phyloP scores from a whole-genome alignment of 345 rosid species.

The Eutrema japonicum region DNA sequence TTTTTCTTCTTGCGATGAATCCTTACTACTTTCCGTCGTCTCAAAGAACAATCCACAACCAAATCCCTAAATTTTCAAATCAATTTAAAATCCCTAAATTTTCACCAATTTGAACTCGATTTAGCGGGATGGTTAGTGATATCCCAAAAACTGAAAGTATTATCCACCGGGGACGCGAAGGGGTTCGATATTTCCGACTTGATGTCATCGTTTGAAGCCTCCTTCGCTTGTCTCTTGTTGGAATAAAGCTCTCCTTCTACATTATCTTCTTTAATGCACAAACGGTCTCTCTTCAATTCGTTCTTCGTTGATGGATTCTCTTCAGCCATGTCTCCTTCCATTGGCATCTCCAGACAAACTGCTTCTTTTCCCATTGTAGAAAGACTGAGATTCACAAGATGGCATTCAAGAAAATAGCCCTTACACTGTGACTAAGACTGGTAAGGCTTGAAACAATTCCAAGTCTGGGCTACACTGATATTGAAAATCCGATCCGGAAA shows the following conservation, averaged over 20 bases:
- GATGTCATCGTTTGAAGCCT: conserved; percentile 66
- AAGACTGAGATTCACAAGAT: conserved; percentile 1
- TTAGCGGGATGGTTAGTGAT: conserved; percentile 54
- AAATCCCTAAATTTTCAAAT: too few species aligned
- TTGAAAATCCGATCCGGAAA: not conserved
- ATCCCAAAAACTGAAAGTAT: conserved; percentile 51
- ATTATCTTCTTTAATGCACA: conserved; percentile 39
- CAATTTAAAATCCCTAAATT: too few species aligned
- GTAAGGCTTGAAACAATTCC: conserved; percentile 12
- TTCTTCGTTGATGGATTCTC: conserved; percentile 38
- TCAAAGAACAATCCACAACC: too few species aligned
- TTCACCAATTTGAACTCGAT: conserved; percentile 19
- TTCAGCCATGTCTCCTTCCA: conserved; percentile 38
- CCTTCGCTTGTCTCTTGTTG: conserved; percentile 62
- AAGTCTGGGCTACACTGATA: not conserved
- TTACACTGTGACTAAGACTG: conserved; percentile 14
- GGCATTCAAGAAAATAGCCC: conserved; percentile 36
- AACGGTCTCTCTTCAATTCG: conserved; percentile 55
- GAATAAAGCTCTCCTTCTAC: conserved; percentile 42
- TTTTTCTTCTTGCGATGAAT: too few species aligned
- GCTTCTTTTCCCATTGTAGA: conserved; percentile 61
- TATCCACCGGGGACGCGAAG: conserved; percentile 54
- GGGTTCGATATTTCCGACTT: conserved; percentile 86
- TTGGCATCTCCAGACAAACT: conserved; percentile 46
- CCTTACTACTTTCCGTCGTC: too few species aligned